Evolutionary conservation across 2,329 filamentous ascomycete genomes (phyloP).

Genomic region (Aspergillus hiratsukae): DNA sequence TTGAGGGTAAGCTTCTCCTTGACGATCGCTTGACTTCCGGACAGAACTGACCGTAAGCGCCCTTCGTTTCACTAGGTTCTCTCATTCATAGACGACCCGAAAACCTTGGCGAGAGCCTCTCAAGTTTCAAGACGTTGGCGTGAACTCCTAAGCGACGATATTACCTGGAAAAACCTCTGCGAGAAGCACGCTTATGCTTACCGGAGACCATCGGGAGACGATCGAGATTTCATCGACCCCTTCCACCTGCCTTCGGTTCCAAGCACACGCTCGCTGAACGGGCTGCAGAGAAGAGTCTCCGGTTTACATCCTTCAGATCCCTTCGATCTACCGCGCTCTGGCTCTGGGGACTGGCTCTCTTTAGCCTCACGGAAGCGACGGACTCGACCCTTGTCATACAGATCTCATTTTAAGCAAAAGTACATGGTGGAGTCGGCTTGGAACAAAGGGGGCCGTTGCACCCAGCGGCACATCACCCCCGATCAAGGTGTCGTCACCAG

Average conservation of each 20-base stretch:
- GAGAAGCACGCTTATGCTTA: constrained; percentile 97
- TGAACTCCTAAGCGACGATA: constrained; percentile 89
- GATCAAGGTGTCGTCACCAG: constrained; percentile 97
- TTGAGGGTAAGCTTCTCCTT: constrained; percentile 60
- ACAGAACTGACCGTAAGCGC: constrained; percentile 10
- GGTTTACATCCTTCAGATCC: constrained; percentile 41
- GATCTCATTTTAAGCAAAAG: constrained; percentile 94
- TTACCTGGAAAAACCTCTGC: constrained; percentile 96
- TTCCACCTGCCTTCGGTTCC: constrained; percentile 24
- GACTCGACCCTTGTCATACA: constrained; percentile 74
- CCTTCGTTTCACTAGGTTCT: constrained; percentile 59
- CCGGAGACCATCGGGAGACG: constrained; percentile 50
- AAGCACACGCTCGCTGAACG: constrained; percentile 16
- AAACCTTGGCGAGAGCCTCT: constrained; percentile 84
- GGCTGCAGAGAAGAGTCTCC: constrained; percentile 21
- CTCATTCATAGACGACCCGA: constrained; percentile 95
- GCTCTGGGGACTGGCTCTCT: constrained; percentile 31
- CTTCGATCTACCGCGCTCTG: constrained; percentile 42
- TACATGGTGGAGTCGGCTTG: constrained; percentile 97
- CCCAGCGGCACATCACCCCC: constrained; percentile 83
- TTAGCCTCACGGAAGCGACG: constrained; percentile 41
- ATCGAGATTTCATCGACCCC: constrained; percentile 33
- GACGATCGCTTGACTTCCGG: background rate
- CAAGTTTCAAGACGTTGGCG: constrained; percentile 96
- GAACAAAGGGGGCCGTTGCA: constrained; percentile 83